Evolutionary conservation across 164 flowering plant species (phyloP).

Genomic region (Pachysandra terminalis): DNA sequence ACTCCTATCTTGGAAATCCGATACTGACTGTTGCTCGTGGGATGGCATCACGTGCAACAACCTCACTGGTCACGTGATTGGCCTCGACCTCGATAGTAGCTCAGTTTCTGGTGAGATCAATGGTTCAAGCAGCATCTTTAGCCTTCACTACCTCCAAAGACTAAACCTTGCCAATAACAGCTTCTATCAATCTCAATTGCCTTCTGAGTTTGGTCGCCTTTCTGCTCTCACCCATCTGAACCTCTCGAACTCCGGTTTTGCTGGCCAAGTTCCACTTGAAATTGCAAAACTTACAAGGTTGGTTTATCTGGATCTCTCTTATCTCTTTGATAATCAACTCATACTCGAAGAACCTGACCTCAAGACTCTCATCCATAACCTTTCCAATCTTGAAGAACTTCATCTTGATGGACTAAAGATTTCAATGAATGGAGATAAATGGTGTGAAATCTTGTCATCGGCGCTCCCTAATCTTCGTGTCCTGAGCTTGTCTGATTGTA

Average conservation of each 20-base stretch:
- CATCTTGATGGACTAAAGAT: slow-evolving; percentile 9
- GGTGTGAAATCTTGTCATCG: slow-evolving; percentile 18
- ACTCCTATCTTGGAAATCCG: background rate
- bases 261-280: slow-evolving; percentile 8
- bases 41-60: slow-evolving; percentile 12
- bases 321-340: background rate
- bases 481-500: slow-evolving; percentile 24
- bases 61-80: slow-evolving; percentile 7
- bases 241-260: slow-evolving; percentile 13
- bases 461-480: slow-evolving; percentile 22
- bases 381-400: slow-evolving; percentile 7
- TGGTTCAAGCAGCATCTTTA: slow-evolving; percentile 3
- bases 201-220: background rate
- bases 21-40: slow-evolving; percentile 18
- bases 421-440: slow-evolving; percentile 8
- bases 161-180: slow-evolving; percentile 17
- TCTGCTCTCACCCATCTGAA: slow-evolving; percentile 10
- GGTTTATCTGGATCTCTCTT: slow-evolving; percentile 13
- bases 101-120: background rate
- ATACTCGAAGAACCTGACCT: background rate
- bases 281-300: background rate
- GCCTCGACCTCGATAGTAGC: slow-evolving; percentile 5
- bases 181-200: background rate
- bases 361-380: slow-evolving; percentile 7
- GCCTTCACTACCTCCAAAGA: slow-evolving; percentile 7